Base-by-base conservation (phyloP, 106 monocot genomes). In the Platanthera zijinensis region DNA sequence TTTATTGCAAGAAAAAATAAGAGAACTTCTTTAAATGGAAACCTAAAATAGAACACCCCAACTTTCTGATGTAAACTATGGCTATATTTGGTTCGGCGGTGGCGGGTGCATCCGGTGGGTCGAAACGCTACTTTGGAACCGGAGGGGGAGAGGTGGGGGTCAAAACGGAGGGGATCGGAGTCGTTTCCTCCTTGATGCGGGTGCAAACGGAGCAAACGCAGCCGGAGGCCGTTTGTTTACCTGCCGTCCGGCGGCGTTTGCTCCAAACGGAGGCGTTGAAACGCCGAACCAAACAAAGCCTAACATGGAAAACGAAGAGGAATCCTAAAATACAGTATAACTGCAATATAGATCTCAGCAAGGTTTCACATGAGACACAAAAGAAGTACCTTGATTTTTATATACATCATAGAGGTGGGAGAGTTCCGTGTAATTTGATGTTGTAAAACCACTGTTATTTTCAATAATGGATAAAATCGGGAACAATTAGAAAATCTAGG, bases 381-480 rank as follows among this genome's bases (percentile, higher is more conserved):
- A 51, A 51, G 0, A 75, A 51, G 62, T 92, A 99, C 99, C 99
- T 90, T 99, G 99, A 68, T 88, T 72, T 72, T 90, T 99, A 82
- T 99, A 99, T 78, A 94, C 92, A 69, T 99, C 94, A 47, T 99
- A 99, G 12, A 99, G 50, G 77, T 99, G 99, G 30, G 99, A 92
- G 19, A 99, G 88, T 51, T 99, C 99, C 25, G 90, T 84, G 79
- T 99, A 99, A 72, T 99, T 99, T 68, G 99, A 84, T 72, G 91
- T 84, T 68, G 99, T 99, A 77, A 99, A 79, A 22, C 99, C 99
- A 80, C 99, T 99, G 78, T 54, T 54, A 80, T 51, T 46, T n/a
- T 77, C 18, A 76, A 81, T 67, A 70, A 15, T 47, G 48, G 70
- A 70, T 47, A 48, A 53, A 51, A 51, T 45, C 30, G 22, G 6